Evolutionary conservation across 2,329 filamentous ascomycete genomes (phyloP), one percentile per base, ranked within the genome.

Genomic region (Thelonectria discophora): DNA sequence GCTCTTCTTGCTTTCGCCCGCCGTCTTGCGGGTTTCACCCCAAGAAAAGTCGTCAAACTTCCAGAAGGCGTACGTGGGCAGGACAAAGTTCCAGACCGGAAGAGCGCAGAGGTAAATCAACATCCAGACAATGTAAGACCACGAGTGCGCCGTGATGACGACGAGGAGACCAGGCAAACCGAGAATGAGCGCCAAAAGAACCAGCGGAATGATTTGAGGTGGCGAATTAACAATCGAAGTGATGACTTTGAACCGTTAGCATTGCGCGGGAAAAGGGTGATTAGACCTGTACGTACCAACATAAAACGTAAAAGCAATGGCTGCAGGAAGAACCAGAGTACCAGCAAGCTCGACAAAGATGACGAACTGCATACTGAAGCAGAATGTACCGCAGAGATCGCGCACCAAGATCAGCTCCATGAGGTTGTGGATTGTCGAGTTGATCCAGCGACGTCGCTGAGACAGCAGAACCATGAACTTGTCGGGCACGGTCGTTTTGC

Each of bases 11-110:
- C 87, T 90, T 74, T 97, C 94, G 27, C 94, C 94, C 0, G 90
- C 92, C 42, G 94, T 97, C 86, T 98, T 97, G 64, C 95, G 88
- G 57, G 95, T 99, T 66, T 99, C 96, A 73, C 95, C 95, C 95
- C 95, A 99, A 59, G 92, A 97, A 83, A 99, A 99, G 81, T 99
- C 95, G 76, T 99, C 95, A 76, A 99, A 99, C 81, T 99, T 98
- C 95, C 95, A 99, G 83, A 94, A 99, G 3, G 95, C 91, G 75
- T 99, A 99, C 8, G 88, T 87, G 0, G 95, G 95, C 9, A 99
- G 88, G 39, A 99, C 84, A 76, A 99, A 97, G 79, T 99, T 99
- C 95, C 95, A 99, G 60, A 99, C 86, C 0, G 96, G 96, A 1
- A 99, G 87, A 1, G 95, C 97, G 47, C 94, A 55, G 17, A 99